Conservation (phyloP, 1,139 yeast species). For the Kurtzmaniella quercitrusa region DNA sequence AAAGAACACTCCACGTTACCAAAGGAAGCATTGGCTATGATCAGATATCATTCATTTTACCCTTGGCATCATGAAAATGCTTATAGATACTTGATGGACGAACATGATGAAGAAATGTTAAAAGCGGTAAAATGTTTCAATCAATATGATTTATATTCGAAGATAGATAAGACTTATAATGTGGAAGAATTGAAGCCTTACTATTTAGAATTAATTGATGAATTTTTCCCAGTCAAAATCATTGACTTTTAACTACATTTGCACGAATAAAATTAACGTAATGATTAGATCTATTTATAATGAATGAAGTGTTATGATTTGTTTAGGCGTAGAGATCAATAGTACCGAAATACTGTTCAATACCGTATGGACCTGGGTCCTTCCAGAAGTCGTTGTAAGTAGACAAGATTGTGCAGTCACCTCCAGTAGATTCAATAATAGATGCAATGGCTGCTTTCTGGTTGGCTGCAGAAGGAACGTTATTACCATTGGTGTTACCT, state of each 20-base stretch:
- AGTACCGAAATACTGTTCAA: constrained; percentile 84
- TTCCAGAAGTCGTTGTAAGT: constrained; percentile 85
- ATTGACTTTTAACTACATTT: constrained; percentile 44
- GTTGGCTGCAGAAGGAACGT: constrained; percentile 66
- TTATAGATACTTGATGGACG: constrained; percentile 61
- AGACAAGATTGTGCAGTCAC: constrained; percentile 67
- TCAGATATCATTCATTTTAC: constrained; percentile 69
- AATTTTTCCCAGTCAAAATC: constrained; percentile 55
- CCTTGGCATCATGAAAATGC: constrained; percentile 78
- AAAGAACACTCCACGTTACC: constrained; percentile 62
- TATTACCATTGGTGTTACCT: constrained; percentile 68
- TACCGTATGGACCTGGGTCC: constrained; percentile 74
- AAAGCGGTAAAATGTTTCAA: constrained; percentile 65
- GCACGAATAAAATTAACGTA: neutral
- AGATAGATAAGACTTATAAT: constrained; percentile 47
- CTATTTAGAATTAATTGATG: constrained; percentile 61
- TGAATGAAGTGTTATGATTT: neutral
- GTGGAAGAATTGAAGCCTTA: constrained; percentile 51
- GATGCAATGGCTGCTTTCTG: constrained; percentile 66
- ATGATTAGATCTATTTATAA: neutral
- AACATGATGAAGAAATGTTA: constrained; percentile 58
- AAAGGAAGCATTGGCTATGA: constrained; percentile 68
- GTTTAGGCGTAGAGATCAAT: constrained; percentile 37
- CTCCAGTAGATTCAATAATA: constrained; percentile 53
- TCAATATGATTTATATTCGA: constrained; percentile 66